A percentile compares a stretch with the other conserved stretches of the same genome.
phyloP scores from a whole-genome alignment of 495 filamentous ascomycete species.

The Poronia punctata region DNA sequence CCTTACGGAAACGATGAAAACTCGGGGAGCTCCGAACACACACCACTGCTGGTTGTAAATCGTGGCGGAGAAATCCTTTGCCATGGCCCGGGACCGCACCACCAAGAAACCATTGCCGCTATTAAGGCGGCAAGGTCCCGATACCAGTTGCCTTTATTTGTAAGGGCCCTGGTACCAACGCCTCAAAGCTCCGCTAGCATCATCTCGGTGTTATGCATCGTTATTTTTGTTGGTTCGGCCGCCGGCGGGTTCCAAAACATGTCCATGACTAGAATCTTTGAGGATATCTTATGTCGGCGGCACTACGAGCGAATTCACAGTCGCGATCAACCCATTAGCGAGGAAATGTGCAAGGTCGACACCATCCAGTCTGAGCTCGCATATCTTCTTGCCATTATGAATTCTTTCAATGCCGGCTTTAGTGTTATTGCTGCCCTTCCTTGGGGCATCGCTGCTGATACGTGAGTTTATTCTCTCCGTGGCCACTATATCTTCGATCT shows the following conservation, averaged over 20 bases:
- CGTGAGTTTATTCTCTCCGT: conserved; percentile 15
- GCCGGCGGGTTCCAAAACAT: conserved; percentile 18
- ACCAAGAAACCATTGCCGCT: no score
- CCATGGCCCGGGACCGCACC: no score
- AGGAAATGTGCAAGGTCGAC: conserved; percentile 27
- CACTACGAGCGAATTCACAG: conserved; percentile 22
- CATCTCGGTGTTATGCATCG: conserved; percentile 9
- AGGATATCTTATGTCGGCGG: conserved; percentile 34
- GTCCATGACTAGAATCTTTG: conserved; percentile 27
- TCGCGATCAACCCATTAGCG: conserved; percentile 21
- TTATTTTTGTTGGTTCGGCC: conserved; percentile 12
- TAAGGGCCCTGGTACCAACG: conserved; percentile 1
- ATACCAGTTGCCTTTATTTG: no score
- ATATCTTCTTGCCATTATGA: conserved; percentile 22
- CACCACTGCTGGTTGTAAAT: no score
- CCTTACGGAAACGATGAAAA: no score
- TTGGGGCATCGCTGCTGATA: conserved; percentile 24
- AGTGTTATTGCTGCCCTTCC: conserved; percentile 19
- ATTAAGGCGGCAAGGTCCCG: no score
- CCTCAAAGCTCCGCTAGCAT: conserved; percentile 5
- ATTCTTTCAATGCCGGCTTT: conserved; percentile 15
- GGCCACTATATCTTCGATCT: no score
- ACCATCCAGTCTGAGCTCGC: conserved; percentile 28
- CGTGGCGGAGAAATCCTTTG: no score
- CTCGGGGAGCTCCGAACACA: no score